Percentiles rank a stretch among this genome's conserved stretches.
These are phyloP conservation scores for Erysimum cheiranthoides DNA, from an alignment of 345 rosid genomes.

Conservation along the genomic window DNA sequence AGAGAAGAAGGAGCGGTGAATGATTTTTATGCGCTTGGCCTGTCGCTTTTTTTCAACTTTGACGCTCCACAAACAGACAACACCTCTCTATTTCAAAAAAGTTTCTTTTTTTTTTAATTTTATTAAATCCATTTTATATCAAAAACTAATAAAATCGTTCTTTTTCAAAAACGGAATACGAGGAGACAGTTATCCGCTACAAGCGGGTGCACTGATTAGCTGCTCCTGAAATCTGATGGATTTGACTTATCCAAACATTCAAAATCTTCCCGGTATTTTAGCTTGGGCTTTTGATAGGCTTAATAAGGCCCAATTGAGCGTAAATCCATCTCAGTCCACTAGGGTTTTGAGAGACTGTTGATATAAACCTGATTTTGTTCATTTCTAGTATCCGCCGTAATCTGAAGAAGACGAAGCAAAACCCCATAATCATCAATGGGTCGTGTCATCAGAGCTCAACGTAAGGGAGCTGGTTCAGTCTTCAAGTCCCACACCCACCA, in stretches of 20 bases:
- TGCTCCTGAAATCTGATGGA: background rate
- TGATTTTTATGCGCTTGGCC: slow-evolving; percentile 32
- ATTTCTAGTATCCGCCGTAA: slow-evolving; percentile 31
- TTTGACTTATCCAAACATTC: slow-evolving; percentile 32
- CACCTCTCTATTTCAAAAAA: slow-evolving; percentile 27
- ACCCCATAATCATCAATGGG: slow-evolving; percentile 51
- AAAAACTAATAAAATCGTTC: background rate
- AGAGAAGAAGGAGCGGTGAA: slow-evolving; percentile 46
- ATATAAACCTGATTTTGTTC: slow-evolving; percentile 7
- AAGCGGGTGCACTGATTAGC: background rate
- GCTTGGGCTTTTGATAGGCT: slow-evolving; percentile 12
- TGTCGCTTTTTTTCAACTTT: slow-evolving; percentile 46
- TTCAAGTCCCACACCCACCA: slow-evolving; percentile 82
- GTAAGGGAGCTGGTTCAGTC: slow-evolving; percentile 80
- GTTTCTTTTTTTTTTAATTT: background rate
- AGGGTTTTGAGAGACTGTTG: slow-evolving; percentile 36
- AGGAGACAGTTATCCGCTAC: slow-evolving; percentile 16
- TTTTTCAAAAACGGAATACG: slow-evolving; percentile 38
- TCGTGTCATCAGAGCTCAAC: slow-evolving; percentile 74
- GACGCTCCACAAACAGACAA: slow-evolving; percentile 48
- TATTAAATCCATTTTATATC: background rate
- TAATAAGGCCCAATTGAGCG: background rate
- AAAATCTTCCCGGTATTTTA: slow-evolving; percentile 19
- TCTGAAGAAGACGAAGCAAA: background rate
- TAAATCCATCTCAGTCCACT: background rate